Evolutionary conservation across 148 eudicot species (phyloP).

Genomic region (Rhododendron ferrugineum): DNA sequence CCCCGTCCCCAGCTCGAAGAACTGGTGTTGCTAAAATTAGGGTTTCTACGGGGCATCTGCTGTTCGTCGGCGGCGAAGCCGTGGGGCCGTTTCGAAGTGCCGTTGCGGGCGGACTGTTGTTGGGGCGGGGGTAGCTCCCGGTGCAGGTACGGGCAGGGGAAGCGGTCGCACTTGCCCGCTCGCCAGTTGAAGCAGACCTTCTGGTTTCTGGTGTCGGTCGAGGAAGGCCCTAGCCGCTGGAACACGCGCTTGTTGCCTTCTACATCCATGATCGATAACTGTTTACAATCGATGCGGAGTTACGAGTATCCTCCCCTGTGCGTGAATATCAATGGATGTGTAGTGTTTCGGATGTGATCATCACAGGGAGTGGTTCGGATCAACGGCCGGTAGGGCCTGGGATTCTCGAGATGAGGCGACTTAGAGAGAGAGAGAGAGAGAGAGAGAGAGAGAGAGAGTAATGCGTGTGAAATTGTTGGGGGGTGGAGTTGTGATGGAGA

Average conservation of each 20-base stretch:
- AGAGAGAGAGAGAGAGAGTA: not conserved
- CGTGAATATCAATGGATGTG: not conserved
- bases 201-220: constrained; percentile 21
- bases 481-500: not conserved
- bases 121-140: constrained; percentile 49
- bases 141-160: constrained; percentile 65
- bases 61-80: constrained; percentile 56
- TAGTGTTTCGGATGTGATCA: not conserved
- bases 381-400: not conserved
- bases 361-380: not conserved
- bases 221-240: constrained; percentile 45
- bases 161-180: constrained; percentile 62
- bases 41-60: constrained; percentile 46
- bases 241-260: constrained; percentile 71
- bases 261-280: constrained; percentile 44
- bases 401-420: not conserved
- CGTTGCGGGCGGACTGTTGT: constrained; percentile 24
- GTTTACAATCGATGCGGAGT: not conserved
- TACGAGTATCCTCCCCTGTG: not conserved
- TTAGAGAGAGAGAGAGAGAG: not conserved
- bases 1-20: constrained; percentile 52
- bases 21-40: constrained; percentile 39
- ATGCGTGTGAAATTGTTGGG: not conserved
- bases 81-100: constrained; percentile 50
- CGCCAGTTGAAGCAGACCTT: constrained; percentile 77